Percentiles rank a stretch among this genome's conserved stretches.
Evolutionary conservation across 768 basidiomycete genomes (phyloP).

Genomic region (Boletus fagicola): DNA sequence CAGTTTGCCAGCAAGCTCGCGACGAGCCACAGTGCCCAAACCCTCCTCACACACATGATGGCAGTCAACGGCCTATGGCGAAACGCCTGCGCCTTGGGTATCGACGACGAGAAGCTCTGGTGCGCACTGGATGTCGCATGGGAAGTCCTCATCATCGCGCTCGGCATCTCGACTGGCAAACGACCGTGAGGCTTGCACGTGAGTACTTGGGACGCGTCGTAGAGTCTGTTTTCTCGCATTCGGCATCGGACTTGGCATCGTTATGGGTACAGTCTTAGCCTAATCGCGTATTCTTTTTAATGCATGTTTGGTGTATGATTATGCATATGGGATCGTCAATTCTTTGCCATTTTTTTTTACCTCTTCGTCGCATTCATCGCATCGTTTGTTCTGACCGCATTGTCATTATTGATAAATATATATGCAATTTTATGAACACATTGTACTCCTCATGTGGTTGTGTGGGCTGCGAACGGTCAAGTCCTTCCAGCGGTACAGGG

Average conservation of each 20-base stretch:
- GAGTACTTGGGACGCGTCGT: not conserved
- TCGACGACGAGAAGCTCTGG: conserved; percentile 48
- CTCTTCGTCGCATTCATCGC: not conserved
- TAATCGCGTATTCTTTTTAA: conserved; percentile 3
- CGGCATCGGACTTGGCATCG: conserved; percentile 12
- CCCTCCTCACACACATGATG: conserved; percentile 37
- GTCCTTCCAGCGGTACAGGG: not conserved
- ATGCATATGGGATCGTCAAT: conserved; percentile 7
- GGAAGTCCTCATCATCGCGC: conserved; percentile 44
- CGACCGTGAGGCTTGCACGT: conserved; percentile 1
- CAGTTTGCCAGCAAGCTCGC: conserved; percentile 19
- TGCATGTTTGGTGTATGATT: conserved; percentile 25
- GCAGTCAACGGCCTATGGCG: conserved; percentile 49
- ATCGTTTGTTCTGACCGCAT: not conserved
- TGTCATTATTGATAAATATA: conserved; percentile 30
- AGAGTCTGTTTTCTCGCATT: not conserved
- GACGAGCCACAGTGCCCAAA: conserved; percentile 14
- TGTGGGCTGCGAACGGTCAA: not conserved
- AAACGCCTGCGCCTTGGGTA: conserved; percentile 48
- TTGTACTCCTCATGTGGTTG: not conserved
- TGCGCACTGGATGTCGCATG: conserved; percentile 48
- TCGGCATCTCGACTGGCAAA: conserved; percentile 33
- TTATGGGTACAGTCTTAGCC: not conserved
- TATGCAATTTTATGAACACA: conserved; percentile 11
- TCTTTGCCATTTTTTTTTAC: not conserved